Evolutionary conservation across 345 rosid genomes (phyloP).

Genomic region (Geranium rotundifolium): DNA sequence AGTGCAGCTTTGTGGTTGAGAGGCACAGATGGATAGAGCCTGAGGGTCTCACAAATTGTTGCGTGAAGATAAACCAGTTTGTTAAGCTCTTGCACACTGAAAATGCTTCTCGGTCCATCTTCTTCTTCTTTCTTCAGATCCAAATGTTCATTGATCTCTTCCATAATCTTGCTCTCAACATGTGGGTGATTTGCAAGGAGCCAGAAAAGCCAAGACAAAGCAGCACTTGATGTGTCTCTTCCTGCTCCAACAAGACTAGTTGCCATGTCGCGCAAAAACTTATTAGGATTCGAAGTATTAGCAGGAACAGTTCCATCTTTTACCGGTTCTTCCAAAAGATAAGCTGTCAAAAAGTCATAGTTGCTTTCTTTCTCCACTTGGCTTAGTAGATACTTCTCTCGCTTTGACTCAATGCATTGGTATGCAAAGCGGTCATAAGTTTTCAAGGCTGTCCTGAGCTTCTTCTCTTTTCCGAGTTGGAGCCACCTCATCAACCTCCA

Average conservation of each 20-base stretch:
- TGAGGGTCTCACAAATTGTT: conserved; percentile 20
- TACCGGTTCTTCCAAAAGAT: neutral
- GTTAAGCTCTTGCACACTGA: conserved; percentile 5
- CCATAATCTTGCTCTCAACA: neutral
- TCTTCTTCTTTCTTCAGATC: conserved; percentile 12
- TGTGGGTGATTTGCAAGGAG: conserved; percentile 15
- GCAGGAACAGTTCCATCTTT: neutral
- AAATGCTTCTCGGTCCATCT: neutral
- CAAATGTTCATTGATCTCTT: conserved; percentile 11
- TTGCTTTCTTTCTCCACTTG: neutral
- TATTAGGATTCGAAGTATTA: neutral
- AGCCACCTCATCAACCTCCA: conserved; percentile 14
- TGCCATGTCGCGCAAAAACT: conserved; percentile 18
- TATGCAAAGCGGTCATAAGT: neutral
- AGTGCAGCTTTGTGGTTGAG: neutral
- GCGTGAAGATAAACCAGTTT: conserved; percentile 28
- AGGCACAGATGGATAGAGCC: conserved; percentile 17
- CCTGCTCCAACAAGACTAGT: conserved; percentile 16
- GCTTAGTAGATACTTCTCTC: neutral
- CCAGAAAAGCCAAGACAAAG: conserved; percentile 36
- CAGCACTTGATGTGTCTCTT: conserved; percentile 19
- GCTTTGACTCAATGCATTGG: neutral
- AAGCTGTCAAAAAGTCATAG: conserved; percentile 2
- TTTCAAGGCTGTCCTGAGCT: neutral
- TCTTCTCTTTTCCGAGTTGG: conserved; percentile 10